Evolutionary conservation across 2,329 filamentous ascomycete genomes (phyloP).

Genomic region (Pestalotiopsis sp.): DNA sequence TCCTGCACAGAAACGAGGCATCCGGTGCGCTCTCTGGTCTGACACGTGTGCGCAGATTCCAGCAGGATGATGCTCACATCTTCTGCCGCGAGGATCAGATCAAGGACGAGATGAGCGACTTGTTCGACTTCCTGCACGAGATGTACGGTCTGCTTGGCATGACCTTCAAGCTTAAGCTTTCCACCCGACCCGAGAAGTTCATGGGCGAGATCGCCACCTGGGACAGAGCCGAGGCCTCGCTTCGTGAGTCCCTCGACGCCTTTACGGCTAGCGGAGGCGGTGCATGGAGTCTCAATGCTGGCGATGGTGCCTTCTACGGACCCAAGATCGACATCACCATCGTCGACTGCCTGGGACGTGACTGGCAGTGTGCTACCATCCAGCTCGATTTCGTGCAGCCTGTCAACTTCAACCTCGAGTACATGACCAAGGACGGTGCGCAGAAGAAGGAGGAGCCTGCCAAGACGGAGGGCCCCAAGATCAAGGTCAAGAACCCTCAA

Average conservation of each 20-base stretch:
- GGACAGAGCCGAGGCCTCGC: slow-evolving; percentile 82
- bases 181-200: slow-evolving; percentile 85
- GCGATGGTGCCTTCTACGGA: slow-evolving; percentile 97
- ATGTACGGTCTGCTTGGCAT: slow-evolving; percentile 84
- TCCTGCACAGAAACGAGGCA: slow-evolving; percentile 84
- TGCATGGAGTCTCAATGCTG: slow-evolving; percentile 88
- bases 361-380: slow-evolving; percentile 90
- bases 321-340: slow-evolving; percentile 99
- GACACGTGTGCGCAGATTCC: slow-evolving; percentile 83
- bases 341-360: slow-evolving; percentile 81
- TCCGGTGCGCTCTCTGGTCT: slow-evolving; percentile 81
- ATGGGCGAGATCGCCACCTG: slow-evolving; percentile 86
- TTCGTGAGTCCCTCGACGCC: slow-evolving; percentile 77
- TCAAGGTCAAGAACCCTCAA: slow-evolving; percentile 38
- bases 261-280: slow-evolving; percentile 63
- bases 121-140: slow-evolving; percentile 71
- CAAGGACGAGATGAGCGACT: slow-evolving; percentile 63
- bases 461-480: slow-evolving; percentile 26
- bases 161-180: slow-evolving; percentile 92
- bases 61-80: slow-evolving; percentile 90
- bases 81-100: slow-evolving; percentile 72
- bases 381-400: slow-evolving; percentile 90
- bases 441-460: slow-evolving; percentile 38
- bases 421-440: slow-evolving; percentile 72
- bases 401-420: slow-evolving; percentile 85